phyloP scores from a whole-genome alignment of 768 basidiomycete species.

The Nidularia pulvinata region DNA sequence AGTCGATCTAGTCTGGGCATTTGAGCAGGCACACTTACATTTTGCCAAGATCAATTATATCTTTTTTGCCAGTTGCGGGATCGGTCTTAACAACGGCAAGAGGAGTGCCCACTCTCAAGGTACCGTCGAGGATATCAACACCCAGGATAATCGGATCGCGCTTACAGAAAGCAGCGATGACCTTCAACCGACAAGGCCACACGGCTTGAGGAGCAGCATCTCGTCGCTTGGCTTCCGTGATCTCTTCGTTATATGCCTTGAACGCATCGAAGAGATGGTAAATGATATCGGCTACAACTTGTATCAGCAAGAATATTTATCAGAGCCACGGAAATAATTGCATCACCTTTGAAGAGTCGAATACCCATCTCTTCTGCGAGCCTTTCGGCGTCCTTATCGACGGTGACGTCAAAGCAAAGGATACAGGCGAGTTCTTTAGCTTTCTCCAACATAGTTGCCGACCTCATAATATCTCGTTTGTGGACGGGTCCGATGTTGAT shows the following conservation, averaged over 20 bases:
- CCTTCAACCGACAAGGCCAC: conserved; percentile 95
- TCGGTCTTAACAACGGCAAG: conserved; percentile 95
- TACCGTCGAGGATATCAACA: conserved; percentile 94
- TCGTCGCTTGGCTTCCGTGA: conserved; percentile 86
- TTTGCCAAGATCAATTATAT: conserved; percentile 90
- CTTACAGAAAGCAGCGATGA: conserved; percentile 93
- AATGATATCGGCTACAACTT: conserved; percentile 86
- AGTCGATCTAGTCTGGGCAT: conserved; percentile 2
- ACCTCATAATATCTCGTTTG: conserved; percentile 93
- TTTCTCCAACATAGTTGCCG: conserved; percentile 93
- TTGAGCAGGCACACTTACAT: conserved; percentile 57
- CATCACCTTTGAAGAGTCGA: conserved; percentile 86
- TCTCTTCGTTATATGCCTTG: conserved; percentile 91
- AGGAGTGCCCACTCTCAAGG: conserved; percentile 90
- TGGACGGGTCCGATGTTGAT: conserved; percentile 98
- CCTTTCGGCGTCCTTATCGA: conserved; percentile 92
- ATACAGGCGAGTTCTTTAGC: conserved; percentile 95
- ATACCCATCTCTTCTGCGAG: conserved; percentile 95
- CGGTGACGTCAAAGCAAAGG: conserved; percentile 93
- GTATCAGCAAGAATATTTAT: conserved; percentile 1
- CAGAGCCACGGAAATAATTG: background rate
- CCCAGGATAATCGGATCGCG: conserved; percentile 98
- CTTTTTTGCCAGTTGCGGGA: conserved; percentile 84
- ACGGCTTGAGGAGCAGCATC: conserved; percentile 95
- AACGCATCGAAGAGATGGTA: conserved; percentile 98